Evolutionary conservation across 148 eudicot genomes (phyloP), one percentile per base, ranked within the genome.

Genomic region (Amaranthus hypochondriacus): DNA sequence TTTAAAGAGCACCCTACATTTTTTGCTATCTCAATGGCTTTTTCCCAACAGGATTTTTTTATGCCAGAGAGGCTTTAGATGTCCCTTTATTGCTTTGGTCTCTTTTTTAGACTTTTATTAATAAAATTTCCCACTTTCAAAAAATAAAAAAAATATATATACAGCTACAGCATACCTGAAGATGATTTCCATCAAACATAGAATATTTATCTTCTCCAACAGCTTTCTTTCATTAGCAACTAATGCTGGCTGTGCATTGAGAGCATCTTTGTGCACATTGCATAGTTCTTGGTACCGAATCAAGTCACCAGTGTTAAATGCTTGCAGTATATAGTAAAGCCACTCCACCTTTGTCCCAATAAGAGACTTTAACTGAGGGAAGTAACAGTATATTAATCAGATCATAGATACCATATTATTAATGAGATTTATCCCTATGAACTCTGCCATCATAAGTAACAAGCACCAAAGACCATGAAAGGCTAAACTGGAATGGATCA

Each of bases 151-250:
- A 18, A 18, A 18, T 18, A 18, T 18, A 18, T 28, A 28, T 28
- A 28, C 39, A 28, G 39, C 39, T 56, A 51, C 5, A 5, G 62
- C 79, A 61, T 60, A 94, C 98, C 90, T 89, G 76, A 94, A 94
- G 72, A 94, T 94, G 28, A 90, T 94, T 88, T 94, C 98, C 98
- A 94, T 94, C 86, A 94, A 86, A 83, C 97, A 89, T 60, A 94
- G 92, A 81, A 94, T 92, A 71, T 92, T 94, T n/a, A 94, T 92
- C 83, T 94, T 94, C 80, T 91, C 98, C 75, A 88, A 81, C 78
- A 94, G 89, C 84, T 87, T 92, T 66, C 88, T 88, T 73, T 91
- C 93, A 79, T 94, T 94, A 80, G 92, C 88, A 64, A 94, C 93
- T 48, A 95, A 75, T 66, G 98, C 97, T 44, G 98, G 98, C 78